Evolutionary conservation across 1,139 yeast species (phyloP).

Genomic region (Blastobotrys malaysiensis): DNA sequence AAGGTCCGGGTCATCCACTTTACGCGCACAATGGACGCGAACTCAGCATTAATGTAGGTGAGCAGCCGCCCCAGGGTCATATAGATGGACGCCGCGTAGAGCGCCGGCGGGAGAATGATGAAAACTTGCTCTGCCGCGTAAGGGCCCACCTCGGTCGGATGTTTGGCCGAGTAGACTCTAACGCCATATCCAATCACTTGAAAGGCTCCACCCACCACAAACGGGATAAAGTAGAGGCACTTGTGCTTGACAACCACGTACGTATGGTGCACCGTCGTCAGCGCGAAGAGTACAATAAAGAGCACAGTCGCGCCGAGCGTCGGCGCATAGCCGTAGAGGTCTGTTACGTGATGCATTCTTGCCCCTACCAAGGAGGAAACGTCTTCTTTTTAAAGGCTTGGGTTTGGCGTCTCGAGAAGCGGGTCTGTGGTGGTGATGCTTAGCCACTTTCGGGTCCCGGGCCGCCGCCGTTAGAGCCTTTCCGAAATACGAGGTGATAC

Average conservation of each 20-base stretch:
- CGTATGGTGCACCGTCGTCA: conserved; percentile 15
- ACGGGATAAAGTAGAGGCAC: conserved; percentile 20
- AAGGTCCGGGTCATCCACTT: conserved; percentile 38
- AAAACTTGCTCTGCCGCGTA: conserved; percentile 37
- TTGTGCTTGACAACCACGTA: conserved; percentile 13
- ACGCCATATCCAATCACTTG: conserved; percentile 36
- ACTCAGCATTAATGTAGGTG: conserved; percentile 28
- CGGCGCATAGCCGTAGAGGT: conserved; percentile 17
- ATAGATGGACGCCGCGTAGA: conserved; percentile 43
- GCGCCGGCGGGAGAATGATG: conserved; percentile 41
- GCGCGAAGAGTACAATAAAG: conserved; percentile 17
- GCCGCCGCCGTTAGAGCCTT: not conserved
- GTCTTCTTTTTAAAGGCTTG: no score
- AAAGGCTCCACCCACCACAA: conserved; percentile 21
- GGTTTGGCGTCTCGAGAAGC: no score
- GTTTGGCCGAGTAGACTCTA: conserved; percentile 28
- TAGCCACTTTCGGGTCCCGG: not conserved
- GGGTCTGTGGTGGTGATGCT: no score
- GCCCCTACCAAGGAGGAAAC: no score
- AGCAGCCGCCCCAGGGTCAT: conserved; percentile 41
- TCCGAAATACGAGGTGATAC: not conserved
- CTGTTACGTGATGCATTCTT: not conserved
- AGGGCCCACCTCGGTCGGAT: conserved; percentile 24
- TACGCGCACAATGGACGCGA: conserved; percentile 32
- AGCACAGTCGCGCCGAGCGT: conserved; percentile 18